phyloP scores from a whole-genome alignment of 2,329 filamentous ascomycete species.

The Geosmithia flava region DNA sequence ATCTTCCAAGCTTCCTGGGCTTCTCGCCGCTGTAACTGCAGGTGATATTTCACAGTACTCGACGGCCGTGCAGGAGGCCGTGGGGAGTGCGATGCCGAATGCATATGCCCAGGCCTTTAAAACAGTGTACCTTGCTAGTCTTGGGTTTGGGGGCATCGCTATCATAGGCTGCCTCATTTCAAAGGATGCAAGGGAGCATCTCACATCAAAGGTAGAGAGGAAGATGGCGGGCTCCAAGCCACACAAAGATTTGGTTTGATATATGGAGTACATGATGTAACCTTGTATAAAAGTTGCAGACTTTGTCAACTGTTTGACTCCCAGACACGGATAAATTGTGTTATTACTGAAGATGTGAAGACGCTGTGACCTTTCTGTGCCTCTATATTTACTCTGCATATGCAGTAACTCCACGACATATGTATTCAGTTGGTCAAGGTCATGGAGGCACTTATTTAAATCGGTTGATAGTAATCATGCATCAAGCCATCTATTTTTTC shows the following conservation, averaged over 20 bases:
- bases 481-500: too few species aligned
- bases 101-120: conserved; percentile 25
- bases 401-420: too few species aligned
- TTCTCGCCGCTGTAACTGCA: conserved; percentile 17
- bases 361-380: too few species aligned
- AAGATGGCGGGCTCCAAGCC: conserved; percentile 14
- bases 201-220: conserved; percentile 20
- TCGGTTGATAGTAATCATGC: too few species aligned
- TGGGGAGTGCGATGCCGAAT: conserved; percentile 12
- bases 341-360: too few species aligned
- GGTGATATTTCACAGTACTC: conserved; percentile 18
- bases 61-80: conserved; percentile 14
- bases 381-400: too few species aligned
- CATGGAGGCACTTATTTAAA: too few species aligned
- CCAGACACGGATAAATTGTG: too few species aligned
- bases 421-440: too few species aligned
- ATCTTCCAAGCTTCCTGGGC: conserved; percentile 13
- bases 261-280: too few species aligned
- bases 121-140: conserved; percentile 24
- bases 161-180: conserved; percentile 21
- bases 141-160: conserved; percentile 23
- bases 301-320: too few species aligned
- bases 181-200: conserved; percentile 18
- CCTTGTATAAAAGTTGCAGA: too few species aligned
- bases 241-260: not conserved